Base-by-base conservation (phyloP, 1,284 basidiomycete species). In the Neolentinus lepideus region DNA sequence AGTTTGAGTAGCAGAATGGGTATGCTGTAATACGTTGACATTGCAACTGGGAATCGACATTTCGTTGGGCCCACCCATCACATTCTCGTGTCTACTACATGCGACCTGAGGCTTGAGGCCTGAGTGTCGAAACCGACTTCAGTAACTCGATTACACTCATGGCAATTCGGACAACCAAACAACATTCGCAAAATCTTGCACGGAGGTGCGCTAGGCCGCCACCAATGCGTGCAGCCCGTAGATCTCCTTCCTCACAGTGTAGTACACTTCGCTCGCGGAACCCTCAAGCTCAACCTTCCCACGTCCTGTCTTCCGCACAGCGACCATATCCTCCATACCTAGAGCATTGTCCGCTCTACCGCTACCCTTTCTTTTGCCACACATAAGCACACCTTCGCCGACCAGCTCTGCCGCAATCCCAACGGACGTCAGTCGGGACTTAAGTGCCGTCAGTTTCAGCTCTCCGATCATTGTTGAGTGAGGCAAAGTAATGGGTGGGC, bases 401-500 rank as follows among this genome's bases (percentile, higher is more conserved):
- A 94, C 87, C 57, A 98, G 85, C 69, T 97, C 94, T 1, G 94
- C 92, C 27, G 90, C 85, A 51, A 98, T 85, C 3, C 86, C 85
- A 2, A 92, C 74, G 0, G 80, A 69, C 2, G 83, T 78, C 14
- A 98, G 75, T 8, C 88, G 83, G 14, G 84, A 69, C 71, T 96
- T 96, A 45, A 98, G 79, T 1, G 83, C 80, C 0, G 92, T 92
- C 26, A 98, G 77, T 66, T 94, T 94, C 47, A 98, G 80, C 66
- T 98, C 95, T 48, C 95, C 95, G 58, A 98, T 96, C 85, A 96
- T 95, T 8, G 94, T 90, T 0, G 94, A 94, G 57, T 87, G 82
- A 1, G 92, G 90, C 2, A 94, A 75, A 1, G 82, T 73, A 31
- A 76, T 74, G 29, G 74, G 71, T 8, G 81, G 78, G 26, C 85